Conservation (phyloP, 1,139 yeast genomes). For the Taphrina wiesneri region DNA sequence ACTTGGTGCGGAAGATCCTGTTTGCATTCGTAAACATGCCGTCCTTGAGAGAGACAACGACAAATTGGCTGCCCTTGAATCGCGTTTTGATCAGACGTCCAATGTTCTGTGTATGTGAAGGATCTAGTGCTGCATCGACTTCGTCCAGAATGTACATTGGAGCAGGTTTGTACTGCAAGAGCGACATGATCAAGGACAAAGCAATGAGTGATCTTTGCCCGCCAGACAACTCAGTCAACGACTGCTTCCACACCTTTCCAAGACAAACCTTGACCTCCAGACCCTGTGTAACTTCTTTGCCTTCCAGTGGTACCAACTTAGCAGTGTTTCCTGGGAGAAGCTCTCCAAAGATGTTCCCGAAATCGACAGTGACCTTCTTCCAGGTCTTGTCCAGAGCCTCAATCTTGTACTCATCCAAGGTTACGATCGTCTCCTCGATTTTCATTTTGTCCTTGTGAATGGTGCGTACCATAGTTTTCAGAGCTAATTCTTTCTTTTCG, state of each 20-base stretch:
- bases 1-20: conserved; percentile 85
- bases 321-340: conserved; percentile 88
- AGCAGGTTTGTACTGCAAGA: conserved; percentile 92
- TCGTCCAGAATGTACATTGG: conserved; percentile 97
- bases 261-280: conserved; percentile 86
- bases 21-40: conserved; percentile 99
- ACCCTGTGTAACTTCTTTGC: conserved; percentile 83
- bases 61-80: conserved; percentile 93
- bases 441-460: conserved; percentile 88
- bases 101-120: conserved; percentile 94
- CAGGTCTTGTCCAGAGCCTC: conserved; percentile 82
- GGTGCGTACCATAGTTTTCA: conserved; percentile 78
- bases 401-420: conserved; percentile 81
- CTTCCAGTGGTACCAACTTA: conserved; percentile 78
- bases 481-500: conserved; percentile 78
- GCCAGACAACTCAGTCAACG: conserved; percentile 91
- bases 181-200: conserved; percentile 73
- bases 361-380: conserved; percentile 79
- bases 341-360: conserved; percentile 90
- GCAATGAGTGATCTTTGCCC: conserved; percentile 96
- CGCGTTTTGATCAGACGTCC: conserved; percentile 94
- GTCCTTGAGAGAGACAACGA: conserved; percentile 93
- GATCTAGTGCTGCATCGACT: conserved; percentile 96
- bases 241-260: conserved; percentile 94
- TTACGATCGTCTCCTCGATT: conserved; percentile 84